A percentile compares a stretch with the other conserved stretches of the same genome.
Conservation (phyloP, 148 eudicot species). For the Agrostemma githago region DNA sequence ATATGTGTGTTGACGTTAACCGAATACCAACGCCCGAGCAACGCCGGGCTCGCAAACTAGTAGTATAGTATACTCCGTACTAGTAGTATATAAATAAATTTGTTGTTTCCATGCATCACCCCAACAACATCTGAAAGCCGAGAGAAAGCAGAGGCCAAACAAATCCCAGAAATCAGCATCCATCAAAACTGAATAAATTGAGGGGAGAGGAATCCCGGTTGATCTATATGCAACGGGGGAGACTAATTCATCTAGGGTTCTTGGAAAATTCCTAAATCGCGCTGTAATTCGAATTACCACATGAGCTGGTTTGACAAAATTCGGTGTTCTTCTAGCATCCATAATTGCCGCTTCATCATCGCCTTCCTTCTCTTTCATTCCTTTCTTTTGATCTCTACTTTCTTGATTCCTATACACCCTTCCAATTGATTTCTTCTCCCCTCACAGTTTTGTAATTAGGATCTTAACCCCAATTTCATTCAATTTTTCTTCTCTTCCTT, state of each 20-base stretch:
- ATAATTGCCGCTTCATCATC: conserved; percentile 35
- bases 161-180: too few relatives aligned
- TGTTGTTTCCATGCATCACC: neutral
- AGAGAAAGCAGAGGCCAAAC: neutral
- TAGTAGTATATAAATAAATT: too few relatives aligned
- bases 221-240: neutral
- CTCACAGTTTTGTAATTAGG: neutral
- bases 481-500: neutral
- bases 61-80: too few relatives aligned
- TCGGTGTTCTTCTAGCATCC: conserved; percentile 26
- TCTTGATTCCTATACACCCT: conserved; percentile 34
- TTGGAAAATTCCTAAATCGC: neutral
- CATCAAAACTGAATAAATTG: too few relatives aligned
- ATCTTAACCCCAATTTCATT: neutral
- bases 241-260: neutral
- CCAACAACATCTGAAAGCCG: neutral
- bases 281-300: neutral
- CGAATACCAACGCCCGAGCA: too few relatives aligned
- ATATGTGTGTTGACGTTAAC: too few relatives aligned
- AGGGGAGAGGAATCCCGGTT: neutral
- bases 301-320: conserved; percentile 34
- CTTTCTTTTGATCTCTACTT: conserved; percentile 25
- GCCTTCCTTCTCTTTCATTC: conserved; percentile 31
- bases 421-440: neutral
- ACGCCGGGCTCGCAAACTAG: too few relatives aligned